Percentiles rank a stretch among this genome's conserved stretches.
Evolutionary conservation across 331 rosid genomes (phyloP).

Genomic region (Prunus yedoensis): DNA sequence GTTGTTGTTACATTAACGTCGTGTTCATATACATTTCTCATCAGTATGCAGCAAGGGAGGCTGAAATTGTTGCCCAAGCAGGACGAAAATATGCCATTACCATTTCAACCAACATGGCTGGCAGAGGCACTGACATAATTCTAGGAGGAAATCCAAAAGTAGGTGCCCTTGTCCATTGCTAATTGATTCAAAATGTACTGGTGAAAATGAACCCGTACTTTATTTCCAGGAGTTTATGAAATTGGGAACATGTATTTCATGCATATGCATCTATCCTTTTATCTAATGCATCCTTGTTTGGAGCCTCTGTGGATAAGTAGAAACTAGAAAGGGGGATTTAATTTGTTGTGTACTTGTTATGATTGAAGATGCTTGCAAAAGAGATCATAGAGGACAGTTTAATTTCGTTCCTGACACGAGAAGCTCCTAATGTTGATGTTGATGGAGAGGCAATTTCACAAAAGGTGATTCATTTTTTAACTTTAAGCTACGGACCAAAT

Average conservation of each 20-base stretch:
- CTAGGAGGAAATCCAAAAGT: slow-evolving; percentile 99
- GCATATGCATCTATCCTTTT: slow-evolving; percentile 23
- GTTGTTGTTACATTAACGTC: slow-evolving; percentile 4
- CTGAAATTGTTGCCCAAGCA: slow-evolving; percentile 94
- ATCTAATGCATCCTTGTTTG: slow-evolving; percentile 20
- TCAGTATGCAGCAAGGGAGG: slow-evolving; percentile 97
- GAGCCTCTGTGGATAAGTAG: slow-evolving; percentile 24
- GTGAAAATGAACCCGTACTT: slow-evolving; percentile 7
- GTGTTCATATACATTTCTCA: not conserved
- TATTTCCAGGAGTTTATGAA: slow-evolving; percentile 2
- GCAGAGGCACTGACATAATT: slow-evolving; percentile 99
- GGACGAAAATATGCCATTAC: slow-evolving; percentile 93
- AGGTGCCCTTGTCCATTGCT: slow-evolving; percentile 34
- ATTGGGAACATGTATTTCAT: slow-evolving; percentile 11
- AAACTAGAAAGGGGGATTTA: slow-evolving; percentile 9
- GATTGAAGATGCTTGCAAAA: slow-evolving; percentile 84
- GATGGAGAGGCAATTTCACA: slow-evolving; percentile 58
- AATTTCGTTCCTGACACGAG: slow-evolving; percentile 67
- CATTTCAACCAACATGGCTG: slow-evolving; percentile 98
- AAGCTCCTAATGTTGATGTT: slow-evolving; percentile 60
- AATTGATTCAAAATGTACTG: slow-evolving; percentile 17
- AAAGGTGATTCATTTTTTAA: slow-evolving; percentile 49
- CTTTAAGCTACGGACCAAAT: not conserved
- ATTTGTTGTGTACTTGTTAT: slow-evolving; percentile 24
- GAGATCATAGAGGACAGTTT: slow-evolving; percentile 83